Evolutionary conservation across 1,284 basidiomycete species (phyloP).

Genomic region (Marasmius fiardii): DNA sequence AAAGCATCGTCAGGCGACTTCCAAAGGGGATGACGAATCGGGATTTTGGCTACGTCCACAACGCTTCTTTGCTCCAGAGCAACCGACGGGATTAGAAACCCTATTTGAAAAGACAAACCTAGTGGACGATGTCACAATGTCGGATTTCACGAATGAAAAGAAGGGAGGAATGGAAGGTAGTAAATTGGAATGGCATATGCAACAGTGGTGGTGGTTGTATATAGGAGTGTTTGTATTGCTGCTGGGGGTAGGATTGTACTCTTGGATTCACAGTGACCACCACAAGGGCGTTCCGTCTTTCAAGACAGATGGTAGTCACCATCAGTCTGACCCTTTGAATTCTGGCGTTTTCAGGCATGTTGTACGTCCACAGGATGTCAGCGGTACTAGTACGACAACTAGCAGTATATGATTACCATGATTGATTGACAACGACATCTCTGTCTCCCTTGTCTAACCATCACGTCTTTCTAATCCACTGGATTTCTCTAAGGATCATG

Average conservation of each 20-base stretch:
- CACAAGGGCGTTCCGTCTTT: background rate
- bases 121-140: conserved; percentile 35
- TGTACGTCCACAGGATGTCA: background rate
- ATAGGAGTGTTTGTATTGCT: conserved; percentile 1
- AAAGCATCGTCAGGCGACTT: conserved; percentile 18
- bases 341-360: conserved; percentile 8
- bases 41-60: conserved; percentile 59
- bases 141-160: conserved; percentile 7
- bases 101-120: conserved; percentile 66
- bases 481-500: no score
- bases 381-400: background rate
- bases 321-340: conserved; percentile 1
- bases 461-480: no score
- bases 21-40: conserved; percentile 22
- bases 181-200: background rate
- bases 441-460: no score
- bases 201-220: conserved; percentile 11
- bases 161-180: no score
- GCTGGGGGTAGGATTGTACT: conserved; percentile 5
- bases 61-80: conserved; percentile 72
- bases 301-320: background rate
- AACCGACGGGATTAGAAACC: conserved; percentile 72
- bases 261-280: conserved; percentile 4
- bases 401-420: no score
- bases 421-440: no score